Evolutionary conservation across 164 flowering plant genomes (phyloP).

Genomic region (Magnolia changhungtana): DNA sequence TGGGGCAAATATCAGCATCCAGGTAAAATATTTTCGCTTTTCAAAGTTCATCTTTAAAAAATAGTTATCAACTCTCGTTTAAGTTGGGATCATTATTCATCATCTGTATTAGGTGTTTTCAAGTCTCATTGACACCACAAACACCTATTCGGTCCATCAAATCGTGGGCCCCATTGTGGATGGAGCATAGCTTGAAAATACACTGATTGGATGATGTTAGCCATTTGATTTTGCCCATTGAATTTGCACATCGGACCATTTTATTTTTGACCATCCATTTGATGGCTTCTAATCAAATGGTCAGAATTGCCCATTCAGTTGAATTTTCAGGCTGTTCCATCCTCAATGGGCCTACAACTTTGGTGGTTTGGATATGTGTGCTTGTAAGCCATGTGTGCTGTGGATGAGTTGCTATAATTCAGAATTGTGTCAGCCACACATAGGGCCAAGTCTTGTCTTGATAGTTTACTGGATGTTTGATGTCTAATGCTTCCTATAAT

Average conservation of each 20-base stretch:
- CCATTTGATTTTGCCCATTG: not conserved
- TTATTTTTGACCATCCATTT: not conserved
- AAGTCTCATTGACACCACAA: not conserved
- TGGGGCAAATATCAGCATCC: slow-evolving; percentile 78
- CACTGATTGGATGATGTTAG: not conserved
- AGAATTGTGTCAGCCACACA: not conserved
- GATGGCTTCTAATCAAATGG: not conserved
- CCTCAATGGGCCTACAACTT: not conserved
- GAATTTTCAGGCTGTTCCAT: not conserved
- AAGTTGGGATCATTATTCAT: not conserved
- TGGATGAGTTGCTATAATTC: not conserved
- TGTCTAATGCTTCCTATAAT: slow-evolving; percentile 29
- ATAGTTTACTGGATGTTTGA: slow-evolving; percentile 1
- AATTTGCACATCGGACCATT: not conserved
- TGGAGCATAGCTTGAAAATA: too few relatives aligned
- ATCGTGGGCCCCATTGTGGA: too few relatives aligned
- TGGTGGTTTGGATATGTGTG: not conserved
- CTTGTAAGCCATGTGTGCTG: not conserved
- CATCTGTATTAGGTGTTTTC: not conserved
- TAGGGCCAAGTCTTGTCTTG: not conserved
- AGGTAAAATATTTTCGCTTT: slow-evolving; percentile 38
- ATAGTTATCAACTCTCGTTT: not conserved
- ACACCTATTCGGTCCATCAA: too few relatives aligned
- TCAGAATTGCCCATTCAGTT: not conserved
- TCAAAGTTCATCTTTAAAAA: not conserved